These are phyloP conservation scores for Botrytis deweyae DNA, from an alignment of 2,329 filamentous ascomycete species.

Conservation along the genomic window DNA sequence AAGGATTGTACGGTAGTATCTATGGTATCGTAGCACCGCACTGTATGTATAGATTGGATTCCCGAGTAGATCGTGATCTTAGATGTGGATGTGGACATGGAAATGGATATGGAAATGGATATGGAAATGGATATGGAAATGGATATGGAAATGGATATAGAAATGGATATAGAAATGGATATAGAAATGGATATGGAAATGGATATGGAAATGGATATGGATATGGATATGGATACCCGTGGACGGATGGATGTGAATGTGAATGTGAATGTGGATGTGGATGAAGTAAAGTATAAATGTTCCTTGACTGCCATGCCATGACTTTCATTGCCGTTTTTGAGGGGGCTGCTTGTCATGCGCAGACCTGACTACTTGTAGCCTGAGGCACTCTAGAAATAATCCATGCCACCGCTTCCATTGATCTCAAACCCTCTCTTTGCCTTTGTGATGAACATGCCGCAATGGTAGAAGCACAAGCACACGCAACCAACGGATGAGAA, in stretches of 20 bases:
- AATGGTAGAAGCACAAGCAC: not conserved
- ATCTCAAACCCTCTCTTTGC: not conserved
- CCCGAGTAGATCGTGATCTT: not conserved
- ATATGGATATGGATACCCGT: not conserved
- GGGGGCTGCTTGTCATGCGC: conserved; percentile 7
- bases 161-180: too few relatives aligned
- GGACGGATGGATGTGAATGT: not conserved
- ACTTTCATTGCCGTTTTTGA: not conserved
- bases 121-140: too few relatives aligned
- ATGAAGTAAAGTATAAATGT: not conserved
- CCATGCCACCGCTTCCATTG: not conserved
- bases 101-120: not conserved
- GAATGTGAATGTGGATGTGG: not conserved
- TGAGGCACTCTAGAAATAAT: not conserved
- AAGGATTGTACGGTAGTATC: too few relatives aligned
- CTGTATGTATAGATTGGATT: not conserved
- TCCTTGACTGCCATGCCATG: not conserved
- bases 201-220: too few relatives aligned
- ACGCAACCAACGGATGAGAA: not conserved
- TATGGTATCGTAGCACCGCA: not conserved
- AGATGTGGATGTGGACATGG: not conserved
- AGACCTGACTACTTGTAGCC: not conserved
- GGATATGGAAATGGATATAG: too few relatives aligned
- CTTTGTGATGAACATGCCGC: not conserved
- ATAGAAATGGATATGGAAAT: not conserved